A percentile compares a stretch with the other conserved stretches of the same genome.
phyloP scores from a whole-genome alignment of 805 yeast genomes.

The Wickerhamomyces sydowiorum region DNA sequence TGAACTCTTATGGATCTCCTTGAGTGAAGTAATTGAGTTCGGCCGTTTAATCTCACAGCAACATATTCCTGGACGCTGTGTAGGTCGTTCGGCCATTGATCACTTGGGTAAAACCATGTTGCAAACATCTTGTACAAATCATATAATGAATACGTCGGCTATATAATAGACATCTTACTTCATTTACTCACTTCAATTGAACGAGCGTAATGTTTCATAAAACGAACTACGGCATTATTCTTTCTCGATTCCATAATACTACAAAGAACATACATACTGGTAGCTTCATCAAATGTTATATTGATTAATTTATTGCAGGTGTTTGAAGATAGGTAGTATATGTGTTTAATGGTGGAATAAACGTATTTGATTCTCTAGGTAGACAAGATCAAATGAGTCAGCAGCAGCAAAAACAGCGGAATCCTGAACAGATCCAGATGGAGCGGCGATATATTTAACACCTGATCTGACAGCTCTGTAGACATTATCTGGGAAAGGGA shows the following conservation, averaged over 20 bases:
- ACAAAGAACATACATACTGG: no score
- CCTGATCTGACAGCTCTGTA: constrained; percentile 97
- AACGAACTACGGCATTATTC: no score
- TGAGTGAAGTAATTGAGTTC: constrained; percentile 18
- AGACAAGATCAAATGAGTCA: constrained; percentile 82
- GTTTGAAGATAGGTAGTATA: neutral
- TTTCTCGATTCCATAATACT: no score
- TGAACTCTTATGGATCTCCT: constrained; percentile 44
- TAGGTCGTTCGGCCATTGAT: constrained; percentile 82
- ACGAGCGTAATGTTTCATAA: no score
- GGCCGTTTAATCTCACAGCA: constrained; percentile 60
- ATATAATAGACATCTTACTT: no score
- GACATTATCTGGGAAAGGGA: constrained; percentile 99
- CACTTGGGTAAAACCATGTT: constrained; percentile 99
- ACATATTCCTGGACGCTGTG: constrained; percentile 99
- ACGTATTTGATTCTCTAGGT: constrained; percentile 95
- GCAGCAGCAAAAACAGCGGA: constrained; percentile 95
- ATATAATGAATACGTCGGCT: neutral
- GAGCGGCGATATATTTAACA: constrained; percentile 93
- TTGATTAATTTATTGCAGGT: no score
- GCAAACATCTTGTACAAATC: constrained; percentile 59
- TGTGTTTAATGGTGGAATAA: constrained; percentile 87
- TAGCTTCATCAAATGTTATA: no score
- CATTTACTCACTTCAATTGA: no score
- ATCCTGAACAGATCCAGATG: constrained; percentile 97